Base-by-base conservation (phyloP, 768 basidiomycete species). In the Suillus hirtellus region DNA sequence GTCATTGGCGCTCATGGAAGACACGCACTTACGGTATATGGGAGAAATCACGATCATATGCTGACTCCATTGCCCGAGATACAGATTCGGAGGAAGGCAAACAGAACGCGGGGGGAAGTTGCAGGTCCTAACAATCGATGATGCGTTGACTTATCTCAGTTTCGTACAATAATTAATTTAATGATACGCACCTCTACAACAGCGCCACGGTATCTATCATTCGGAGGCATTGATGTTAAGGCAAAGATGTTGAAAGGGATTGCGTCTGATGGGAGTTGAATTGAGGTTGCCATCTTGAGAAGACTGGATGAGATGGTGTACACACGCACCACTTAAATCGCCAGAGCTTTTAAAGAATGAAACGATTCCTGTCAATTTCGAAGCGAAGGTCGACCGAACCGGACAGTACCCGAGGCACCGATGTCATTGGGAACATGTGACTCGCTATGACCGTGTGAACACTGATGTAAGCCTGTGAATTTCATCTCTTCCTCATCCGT, bases 11-110 rank as follows among this genome's bases (percentile, higher is more conserved):
- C 24, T 3, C 24, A 7, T 3, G 9, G 27, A 4, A 50, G 49
- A 27, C 9, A 27, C 5, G 42, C 24, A 76, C 78, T 70, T 69
- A 96, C 95, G 95, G 95, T 65, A 96, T 89, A 69, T 96, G 89
- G 19, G 94, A 94, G 76, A 96, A 97, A 72, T 97, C 95, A 40
- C 94, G 87, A 67, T 97, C 95, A 69, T 95, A 96, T 0, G 95
- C 95, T 31, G 90, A 83, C 68, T 93, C 93, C 35, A 96, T 85
- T 1, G 92, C 95, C 27, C 84, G 81, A 10, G 85, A 82, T 63
- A 96, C 87, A 21, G 85, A 81, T 70, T 93, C 93, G 63, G 82
- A 81, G 12, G 82, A 77, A 9, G 90, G 89, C 3, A 96, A 81
- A 17, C 89, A 85, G 74, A 96, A 96, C 0, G 95, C 95, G 10